Conservation (phyloP, 2,329 filamentous ascomycete species). For the Phaeosphaeria sp. region DNA sequence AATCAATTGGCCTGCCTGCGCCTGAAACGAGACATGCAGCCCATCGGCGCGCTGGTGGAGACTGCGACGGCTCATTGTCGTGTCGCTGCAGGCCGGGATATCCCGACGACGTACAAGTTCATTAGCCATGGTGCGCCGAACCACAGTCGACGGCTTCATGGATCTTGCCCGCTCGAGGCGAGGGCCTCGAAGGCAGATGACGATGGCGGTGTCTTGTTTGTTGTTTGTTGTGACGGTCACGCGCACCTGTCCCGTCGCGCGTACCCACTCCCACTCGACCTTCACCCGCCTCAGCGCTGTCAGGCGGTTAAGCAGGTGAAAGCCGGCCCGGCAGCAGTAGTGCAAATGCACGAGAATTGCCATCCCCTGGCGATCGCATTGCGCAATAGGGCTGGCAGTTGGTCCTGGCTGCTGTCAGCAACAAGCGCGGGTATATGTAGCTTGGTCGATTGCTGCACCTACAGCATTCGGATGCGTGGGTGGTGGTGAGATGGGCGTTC, state of each 20-base stretch:
- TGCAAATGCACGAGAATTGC: slow-evolving; percentile 11
- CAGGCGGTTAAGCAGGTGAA: slow-evolving; percentile 10
- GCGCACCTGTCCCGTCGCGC: slow-evolving; percentile 14
- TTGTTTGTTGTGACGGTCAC: slow-evolving; percentile 11
- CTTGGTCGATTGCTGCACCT: not conserved
- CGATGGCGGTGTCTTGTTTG: slow-evolving; percentile 3
- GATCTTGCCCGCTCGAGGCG: slow-evolving; percentile 6
- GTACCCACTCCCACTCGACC: slow-evolving; percentile 11
- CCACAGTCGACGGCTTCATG: slow-evolving; percentile 22
- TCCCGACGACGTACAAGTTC: slow-evolving; percentile 22
- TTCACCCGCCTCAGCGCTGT: slow-evolving; percentile 8
- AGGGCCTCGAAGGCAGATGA: slow-evolving; percentile 4
- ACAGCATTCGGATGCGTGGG: not conserved
- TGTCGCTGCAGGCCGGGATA: slow-evolving; percentile 14
- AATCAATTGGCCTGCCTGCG: slow-evolving; percentile 3
- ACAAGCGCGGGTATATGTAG: not conserved
- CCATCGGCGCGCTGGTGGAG: slow-evolving; percentile 10
- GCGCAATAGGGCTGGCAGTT: not conserved
- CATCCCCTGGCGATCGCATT: slow-evolving; percentile 15
- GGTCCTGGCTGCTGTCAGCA: slow-evolving; percentile 1
- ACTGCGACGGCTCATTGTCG: slow-evolving; percentile 3
- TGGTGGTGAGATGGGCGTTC: slow-evolving; percentile 1
- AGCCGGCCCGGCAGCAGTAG: slow-evolving; percentile 4
- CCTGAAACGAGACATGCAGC: slow-evolving; percentile 7
- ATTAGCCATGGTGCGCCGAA: slow-evolving; percentile 20